phyloP scores from a whole-genome alignment of 1,284 basidiomycete species.

The Rhodotorula sp. region DNA sequence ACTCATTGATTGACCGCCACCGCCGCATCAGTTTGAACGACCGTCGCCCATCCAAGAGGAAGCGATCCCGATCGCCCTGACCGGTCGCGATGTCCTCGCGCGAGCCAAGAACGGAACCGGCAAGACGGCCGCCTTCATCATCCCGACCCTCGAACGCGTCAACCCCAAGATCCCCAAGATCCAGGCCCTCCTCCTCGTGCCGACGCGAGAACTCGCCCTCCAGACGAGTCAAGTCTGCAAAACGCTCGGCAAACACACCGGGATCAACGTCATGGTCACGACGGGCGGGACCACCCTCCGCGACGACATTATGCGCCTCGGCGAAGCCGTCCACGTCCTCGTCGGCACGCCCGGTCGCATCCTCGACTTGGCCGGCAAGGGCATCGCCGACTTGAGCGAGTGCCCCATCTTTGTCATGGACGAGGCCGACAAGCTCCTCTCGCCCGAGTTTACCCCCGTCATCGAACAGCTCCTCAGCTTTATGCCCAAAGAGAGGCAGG shows the following conservation, averaged over 20 bases:
- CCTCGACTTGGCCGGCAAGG: constrained; percentile 90
- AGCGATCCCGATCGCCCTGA: constrained; percentile 60
- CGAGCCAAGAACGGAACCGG: constrained; percentile 56
- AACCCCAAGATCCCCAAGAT: constrained; percentile 85
- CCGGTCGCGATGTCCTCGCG: constrained; percentile 71
- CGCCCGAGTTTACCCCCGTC: constrained; percentile 95
- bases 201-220: constrained; percentile 89
- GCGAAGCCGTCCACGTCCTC: constrained; percentile 88
- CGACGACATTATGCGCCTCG: constrained; percentile 92
- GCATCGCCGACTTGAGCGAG: constrained; percentile 88
- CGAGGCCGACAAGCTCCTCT: constrained; percentile 97
- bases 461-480: constrained; percentile 93
- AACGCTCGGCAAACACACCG: constrained; percentile 84
- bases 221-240: constrained; percentile 98
- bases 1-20: background rate
- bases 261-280: constrained; percentile 96
- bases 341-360: constrained; percentile 97
- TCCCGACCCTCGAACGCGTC: constrained; percentile 91
- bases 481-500: constrained; percentile 83
- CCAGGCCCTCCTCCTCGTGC: constrained; percentile 89
- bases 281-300: constrained; percentile 97
- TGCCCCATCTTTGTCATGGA: constrained; percentile 98
- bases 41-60: constrained; percentile 99
- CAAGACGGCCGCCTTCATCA: constrained; percentile 97
- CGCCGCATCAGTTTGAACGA: constrained; percentile 68